Percentiles rank a stretch among this genome's conserved stretches.
phyloP scores from a whole-genome alignment of 768 basidiomycete species.

The Calocera cornea region DNA sequence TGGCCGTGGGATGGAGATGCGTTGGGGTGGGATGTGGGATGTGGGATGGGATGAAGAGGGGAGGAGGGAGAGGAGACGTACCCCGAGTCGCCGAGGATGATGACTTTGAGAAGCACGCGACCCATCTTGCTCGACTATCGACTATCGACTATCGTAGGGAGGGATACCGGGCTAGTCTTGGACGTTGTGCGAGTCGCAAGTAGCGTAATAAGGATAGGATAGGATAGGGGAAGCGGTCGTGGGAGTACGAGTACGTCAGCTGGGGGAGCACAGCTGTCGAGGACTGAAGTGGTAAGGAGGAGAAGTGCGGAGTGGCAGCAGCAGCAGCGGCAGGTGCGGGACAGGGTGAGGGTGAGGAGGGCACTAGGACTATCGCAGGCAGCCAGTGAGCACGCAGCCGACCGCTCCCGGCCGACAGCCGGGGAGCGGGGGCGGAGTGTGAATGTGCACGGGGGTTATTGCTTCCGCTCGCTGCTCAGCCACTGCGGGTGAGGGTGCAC shows the following conservation, averaged over 20 bases:
- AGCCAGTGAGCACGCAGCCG: background rate
- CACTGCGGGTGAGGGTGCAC: no score
- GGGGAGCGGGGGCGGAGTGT: background rate
- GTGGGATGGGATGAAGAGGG: background rate
- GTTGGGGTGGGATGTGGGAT: background rate
- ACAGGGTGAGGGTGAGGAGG: no score
- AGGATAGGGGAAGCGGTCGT: conserved; percentile 3
- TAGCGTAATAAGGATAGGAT: no score
- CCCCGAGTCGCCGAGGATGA: conserved; percentile 8
- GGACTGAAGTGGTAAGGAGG: no score
- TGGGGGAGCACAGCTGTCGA: background rate
- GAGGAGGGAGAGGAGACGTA: conserved; percentile 8
- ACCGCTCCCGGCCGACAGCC: background rate
- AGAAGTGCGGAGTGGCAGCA: no score
- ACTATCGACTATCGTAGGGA: conserved; percentile 14
- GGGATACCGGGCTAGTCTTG: background rate
- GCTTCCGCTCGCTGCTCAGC: background rate
- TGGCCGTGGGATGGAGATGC: conserved; percentile 11
- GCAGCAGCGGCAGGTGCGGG: no score
- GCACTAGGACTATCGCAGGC: no score
- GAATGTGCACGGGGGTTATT: background rate
- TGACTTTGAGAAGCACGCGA: conserved; percentile 73
- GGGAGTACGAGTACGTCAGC: background rate
- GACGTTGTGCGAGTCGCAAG: no score
- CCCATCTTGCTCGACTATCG: conserved; percentile 39